Evolutionary conservation across 2,329 filamentous ascomycete genomes (phyloP), one percentile per base, ranked within the genome.

Genomic region (Colletotrichum liriopes): DNA sequence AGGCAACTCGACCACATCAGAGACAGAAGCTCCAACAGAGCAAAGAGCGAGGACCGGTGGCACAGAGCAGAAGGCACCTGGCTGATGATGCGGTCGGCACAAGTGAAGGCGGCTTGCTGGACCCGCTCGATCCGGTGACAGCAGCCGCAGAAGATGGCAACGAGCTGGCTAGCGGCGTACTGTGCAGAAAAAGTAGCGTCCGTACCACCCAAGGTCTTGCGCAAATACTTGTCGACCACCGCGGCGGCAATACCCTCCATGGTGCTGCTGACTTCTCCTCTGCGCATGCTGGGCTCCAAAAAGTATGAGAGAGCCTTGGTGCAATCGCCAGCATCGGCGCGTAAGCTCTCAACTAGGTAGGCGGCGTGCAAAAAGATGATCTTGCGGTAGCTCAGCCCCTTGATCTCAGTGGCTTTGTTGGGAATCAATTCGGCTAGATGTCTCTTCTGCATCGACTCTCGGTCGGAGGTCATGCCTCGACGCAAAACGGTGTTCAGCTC

Each of bases 1-100:
- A 99, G 86, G 79, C 96, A 99, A 78, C 95, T 96, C 59, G 91
- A 91, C 96, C 96, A 99, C 92, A 99, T 95, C 37, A 99, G 89
- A 4, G 94, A 96, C 23, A 99, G 85, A 5, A 99, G 88, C 81
- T 99, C 97, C 12, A 99, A 86, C 20, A 99, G 86, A 2, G 96
- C 95, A 82, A 98, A 99, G 0, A 99, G 86, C 1, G 97, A 97
- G 8, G 93, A 92, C 76, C 93, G 93, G 78, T 98, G 93, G 78
- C 96, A 98, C 20, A 99, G 86, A 2, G 94, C 93, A 4, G 96
- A 98, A 1, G 96, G 96, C 7, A 97, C 92, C 74, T 94, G 91
- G 16, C 86, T 88, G 73, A 99, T 92, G 71, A 99, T 95, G 70
- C 92, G 92, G 79, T 98, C 94, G 0, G 96, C 96, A 76, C 93